Conservation (phyloP, 495 filamentous ascomycete genomes). For the Trypethelium eluteriae region DNA sequence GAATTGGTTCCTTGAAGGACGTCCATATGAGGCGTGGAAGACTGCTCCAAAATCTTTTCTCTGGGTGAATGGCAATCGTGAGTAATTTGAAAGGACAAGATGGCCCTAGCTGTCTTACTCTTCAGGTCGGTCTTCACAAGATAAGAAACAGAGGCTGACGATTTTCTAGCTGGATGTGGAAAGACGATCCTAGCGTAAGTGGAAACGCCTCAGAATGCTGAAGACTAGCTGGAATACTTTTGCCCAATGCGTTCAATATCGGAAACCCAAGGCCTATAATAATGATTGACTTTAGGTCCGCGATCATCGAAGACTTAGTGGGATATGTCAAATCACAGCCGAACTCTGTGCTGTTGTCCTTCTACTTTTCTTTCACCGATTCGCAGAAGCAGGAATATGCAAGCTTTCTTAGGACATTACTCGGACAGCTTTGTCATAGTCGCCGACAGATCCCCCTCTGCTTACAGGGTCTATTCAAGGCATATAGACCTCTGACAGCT, state of each 20-base stretch:
- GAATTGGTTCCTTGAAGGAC: constrained; percentile 18
- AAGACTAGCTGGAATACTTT: not conserved
- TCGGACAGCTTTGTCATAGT: constrained; percentile 18
- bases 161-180: constrained; percentile 21
- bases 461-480: not conserved
- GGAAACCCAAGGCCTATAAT: not conserved
- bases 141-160: not conserved
- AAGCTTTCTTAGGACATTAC: constrained; percentile 18
- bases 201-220: not conserved
- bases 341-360: constrained; percentile 11
- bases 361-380: constrained; percentile 27
- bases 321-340: not conserved
- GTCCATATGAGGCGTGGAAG: constrained; percentile 21
- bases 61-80: constrained; percentile 21
- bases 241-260: not conserved
- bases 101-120: too few species aligned
- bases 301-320: constrained; percentile 20
- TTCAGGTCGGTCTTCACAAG: not conserved
- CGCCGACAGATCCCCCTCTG: not conserved
- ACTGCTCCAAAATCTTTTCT: not conserved
- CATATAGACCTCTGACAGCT: not conserved
- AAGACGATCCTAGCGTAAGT: constrained; percentile 21
- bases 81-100: not conserved
- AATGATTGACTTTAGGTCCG: not conserved
- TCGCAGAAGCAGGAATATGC: constrained; percentile 17